Percentiles rank a stretch among this genome's conserved stretches.
These are phyloP conservation scores for Cucumis melo DNA, from an alignment of 306 rosid species.

Conservation along the genomic window DNA sequence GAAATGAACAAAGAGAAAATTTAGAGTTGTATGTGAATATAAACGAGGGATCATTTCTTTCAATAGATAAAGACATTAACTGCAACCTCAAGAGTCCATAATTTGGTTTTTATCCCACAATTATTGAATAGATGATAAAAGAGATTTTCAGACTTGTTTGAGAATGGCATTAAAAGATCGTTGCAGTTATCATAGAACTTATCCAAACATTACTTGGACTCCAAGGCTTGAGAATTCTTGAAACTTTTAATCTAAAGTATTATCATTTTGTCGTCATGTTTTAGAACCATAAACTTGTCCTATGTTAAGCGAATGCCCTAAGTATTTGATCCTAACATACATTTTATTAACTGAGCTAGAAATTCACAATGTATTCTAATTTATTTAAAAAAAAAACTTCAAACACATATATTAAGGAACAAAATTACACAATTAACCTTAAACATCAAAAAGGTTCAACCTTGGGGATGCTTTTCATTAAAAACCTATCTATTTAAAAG, in stretches of 20 bases:
- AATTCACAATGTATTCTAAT: no score
- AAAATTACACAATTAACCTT: not conserved
- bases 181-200: not conserved
- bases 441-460: not conserved
- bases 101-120: not conserved
- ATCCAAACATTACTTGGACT: not conserved
- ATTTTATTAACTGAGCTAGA: not conserved
- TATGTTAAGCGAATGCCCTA: not conserved
- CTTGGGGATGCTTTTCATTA: not conserved
- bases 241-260: not conserved
- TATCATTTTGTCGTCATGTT: not conserved
- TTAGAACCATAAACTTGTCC: not conserved
- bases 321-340: not conserved
- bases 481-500: not conserved
- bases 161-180: not conserved
- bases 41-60: not conserved
- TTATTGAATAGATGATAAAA: not conserved
- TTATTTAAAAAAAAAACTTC: not conserved
- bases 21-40: not conserved
- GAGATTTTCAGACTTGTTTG: not conserved
- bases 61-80: not conserved
- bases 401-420: not conserved
- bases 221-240: not conserved
- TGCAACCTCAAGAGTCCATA: not conserved
- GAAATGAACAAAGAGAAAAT: not conserved